Conservation (phyloP, 495 filamentous ascomycete species). For the Xylaria flabelliformis region DNA sequence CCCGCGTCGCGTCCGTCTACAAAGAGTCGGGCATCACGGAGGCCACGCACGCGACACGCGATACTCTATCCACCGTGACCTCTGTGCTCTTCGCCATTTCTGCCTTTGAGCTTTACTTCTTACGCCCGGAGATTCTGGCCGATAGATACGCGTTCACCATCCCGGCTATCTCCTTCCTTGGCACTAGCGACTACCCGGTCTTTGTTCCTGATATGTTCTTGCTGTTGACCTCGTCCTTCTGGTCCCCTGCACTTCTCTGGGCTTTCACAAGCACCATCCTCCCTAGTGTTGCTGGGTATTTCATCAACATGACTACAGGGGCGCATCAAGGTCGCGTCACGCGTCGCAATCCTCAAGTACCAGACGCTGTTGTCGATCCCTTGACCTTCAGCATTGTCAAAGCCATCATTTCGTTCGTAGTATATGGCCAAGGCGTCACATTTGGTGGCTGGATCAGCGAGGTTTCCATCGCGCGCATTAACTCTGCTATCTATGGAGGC, state of each 20-base stretch:
- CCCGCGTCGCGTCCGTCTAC: constrained; percentile 55
- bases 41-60: constrained; percentile 64
- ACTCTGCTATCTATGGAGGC: constrained; percentile 71
- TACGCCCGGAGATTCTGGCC: constrained; percentile 69
- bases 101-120: constrained; percentile 65
- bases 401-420: constrained; percentile 76
- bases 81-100: constrained; percentile 68
- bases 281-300: constrained; percentile 77
- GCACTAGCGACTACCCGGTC: constrained; percentile 56
- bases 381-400: constrained; percentile 88
- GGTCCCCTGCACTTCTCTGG: constrained; percentile 84
- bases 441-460: constrained; percentile 67
- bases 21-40: constrained; percentile 59
- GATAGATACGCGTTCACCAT: constrained; percentile 73
- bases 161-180: constrained; percentile 64
- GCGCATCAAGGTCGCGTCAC: constrained; percentile 37
- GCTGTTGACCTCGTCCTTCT: constrained; percentile 79
- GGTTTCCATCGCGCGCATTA: constrained; percentile 65
- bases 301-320: constrained; percentile 77
- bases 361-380: constrained; percentile 73
- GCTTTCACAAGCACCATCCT: constrained; percentile 69
- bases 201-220: constrained; percentile 81
- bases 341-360: constrained; percentile 37
- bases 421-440: constrained; percentile 73
- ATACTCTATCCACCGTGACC: constrained; percentile 71